Percentiles rank a stretch among this genome's conserved stretches.
These are phyloP conservation scores for Penicillium crustosum DNA, from an alignment of 2,329 filamentous ascomycete genomes.

Conservation along the genomic window DNA sequence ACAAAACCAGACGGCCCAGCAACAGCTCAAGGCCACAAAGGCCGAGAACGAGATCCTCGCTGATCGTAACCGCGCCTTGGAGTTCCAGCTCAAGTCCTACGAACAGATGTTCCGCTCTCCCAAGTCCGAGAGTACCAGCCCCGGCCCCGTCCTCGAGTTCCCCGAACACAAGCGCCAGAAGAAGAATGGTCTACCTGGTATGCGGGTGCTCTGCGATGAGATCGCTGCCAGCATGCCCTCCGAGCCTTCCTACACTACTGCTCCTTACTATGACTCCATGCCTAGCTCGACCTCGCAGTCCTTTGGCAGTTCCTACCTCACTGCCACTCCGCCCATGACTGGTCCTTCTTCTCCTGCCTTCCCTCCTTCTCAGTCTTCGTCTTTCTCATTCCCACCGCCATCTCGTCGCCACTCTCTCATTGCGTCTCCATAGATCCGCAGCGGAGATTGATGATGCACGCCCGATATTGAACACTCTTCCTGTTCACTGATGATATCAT, in stretches of 20 bases:
- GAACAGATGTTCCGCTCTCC: slow-evolving; percentile 41
- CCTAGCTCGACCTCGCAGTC: slow-evolving; percentile 30
- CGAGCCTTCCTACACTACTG: slow-evolving; percentile 19
- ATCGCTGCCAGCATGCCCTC: slow-evolving; percentile 27
- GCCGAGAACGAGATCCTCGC: slow-evolving; percentile 38
- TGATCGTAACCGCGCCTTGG: slow-evolving; percentile 38
- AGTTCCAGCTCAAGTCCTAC: slow-evolving; percentile 41
- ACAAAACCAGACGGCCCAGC: slow-evolving; percentile 37
- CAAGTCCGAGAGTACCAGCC: slow-evolving; percentile 33
- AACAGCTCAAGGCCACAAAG: slow-evolving; percentile 36
- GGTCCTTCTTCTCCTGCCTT: slow-evolving; percentile 40
- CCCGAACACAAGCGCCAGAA: slow-evolving; percentile 34
- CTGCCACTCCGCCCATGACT: slow-evolving; percentile 36
- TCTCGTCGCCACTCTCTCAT: slow-evolving; percentile 31
- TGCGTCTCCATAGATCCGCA: slow-evolving; percentile 23
- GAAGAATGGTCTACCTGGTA: slow-evolving; percentile 32
- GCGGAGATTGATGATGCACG: slow-evolving; percentile 8
- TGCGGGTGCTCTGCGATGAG: slow-evolving; percentile 39
- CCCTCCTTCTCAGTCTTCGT: slow-evolving; percentile 22
- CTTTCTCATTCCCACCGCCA: slow-evolving; percentile 29
- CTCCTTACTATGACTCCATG: slow-evolving; percentile 22
- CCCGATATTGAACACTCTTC: neutral
- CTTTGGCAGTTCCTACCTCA: slow-evolving; percentile 33
- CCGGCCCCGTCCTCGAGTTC: slow-evolving; percentile 27
- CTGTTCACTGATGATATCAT: slow-evolving; percentile 17